Evolutionary conservation across 495 filamentous ascomycete genomes (phyloP).

Genomic region (Penicillium steckii): DNA sequence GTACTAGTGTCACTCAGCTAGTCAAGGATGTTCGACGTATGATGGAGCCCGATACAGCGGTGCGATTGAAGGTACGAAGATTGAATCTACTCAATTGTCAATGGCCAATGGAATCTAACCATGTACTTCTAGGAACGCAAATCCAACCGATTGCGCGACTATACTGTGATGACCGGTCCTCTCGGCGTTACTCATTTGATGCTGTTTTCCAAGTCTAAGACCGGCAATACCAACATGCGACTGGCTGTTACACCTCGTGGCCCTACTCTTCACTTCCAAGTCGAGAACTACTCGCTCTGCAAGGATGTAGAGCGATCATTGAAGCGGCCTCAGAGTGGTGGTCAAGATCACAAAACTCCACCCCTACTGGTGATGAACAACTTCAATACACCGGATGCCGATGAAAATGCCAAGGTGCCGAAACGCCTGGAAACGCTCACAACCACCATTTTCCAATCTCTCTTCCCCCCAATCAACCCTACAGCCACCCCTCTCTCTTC

Average conservation of each 20-base stretch:
- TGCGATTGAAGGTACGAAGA: conserved; percentile 61
- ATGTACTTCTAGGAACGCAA: conserved; percentile 65
- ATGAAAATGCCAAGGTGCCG: conserved; percentile 59
- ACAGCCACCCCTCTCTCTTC: conserved; percentile 83
- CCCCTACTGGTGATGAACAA: conserved; percentile 99
- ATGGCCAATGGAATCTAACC: conserved; percentile 5
- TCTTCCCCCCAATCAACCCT: conserved; percentile 95
- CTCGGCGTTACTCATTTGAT: conserved; percentile 92
- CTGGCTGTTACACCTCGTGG: conserved; percentile 86
- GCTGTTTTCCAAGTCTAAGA: conserved; percentile 85
- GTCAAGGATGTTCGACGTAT: conserved; percentile 87
- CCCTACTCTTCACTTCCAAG: conserved; percentile 88
- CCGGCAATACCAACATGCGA: conserved; percentile 90
- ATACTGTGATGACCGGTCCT: conserved; percentile 92
- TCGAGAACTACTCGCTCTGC: conserved; percentile 94
- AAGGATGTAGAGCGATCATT: conserved; percentile 81
- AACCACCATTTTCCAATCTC: conserved; percentile 91
- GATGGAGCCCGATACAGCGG: conserved; percentile 94
- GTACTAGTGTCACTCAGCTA: conserved; percentile 85
- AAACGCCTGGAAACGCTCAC: conserved; percentile 92
- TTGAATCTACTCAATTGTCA: background rate
- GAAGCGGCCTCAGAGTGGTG: conserved; percentile 76
- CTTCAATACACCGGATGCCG: conserved; percentile 65
- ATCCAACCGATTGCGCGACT: conserved; percentile 88
- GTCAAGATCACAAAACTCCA: conserved; percentile 77